Base-by-base conservation (phyloP, 1,284 basidiomycete genomes). In the Exsudoporus floridanus region DNA sequence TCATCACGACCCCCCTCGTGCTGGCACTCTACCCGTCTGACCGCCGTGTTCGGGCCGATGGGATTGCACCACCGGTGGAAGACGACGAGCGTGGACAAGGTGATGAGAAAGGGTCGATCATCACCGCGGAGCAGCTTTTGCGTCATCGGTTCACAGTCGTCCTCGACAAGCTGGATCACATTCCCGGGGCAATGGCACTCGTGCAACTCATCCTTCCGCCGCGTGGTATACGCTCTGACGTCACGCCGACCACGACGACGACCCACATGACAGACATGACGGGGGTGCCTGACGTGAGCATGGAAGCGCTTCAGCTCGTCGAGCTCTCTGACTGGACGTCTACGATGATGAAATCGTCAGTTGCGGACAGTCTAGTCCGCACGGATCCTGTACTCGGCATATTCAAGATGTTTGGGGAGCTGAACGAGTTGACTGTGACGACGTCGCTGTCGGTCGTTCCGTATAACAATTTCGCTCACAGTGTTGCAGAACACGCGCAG, bases 281-380 rank as follows among this genome's bases (percentile, higher is more conserved):
- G 2, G 60, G 42, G 30, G 23, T 52, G 1, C 53, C 59, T 21
- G 46, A 30, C 0, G 36, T 62, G 12, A 49, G 35, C 18, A 65
- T 93, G 37, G 83, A 90, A 52, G 91, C 89, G 0, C 80, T 96
- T 13, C 86, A 92, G 28, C 78, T 97, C 18, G 83, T 96, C 52
- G 94, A 96, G 69, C 82, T 98, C 21, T 93, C 94, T 0, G 91
- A 95, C 50, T 89, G 95, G 59, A 91, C 90, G 1, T 95, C 91
- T 1, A 90, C 90, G 0, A 88, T 97, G 52, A 88, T 98, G 83
- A 90, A 86, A 63, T 92, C 90, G 5, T 88, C 91, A 8, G 84
- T 82, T 18, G 80, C 79, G 0, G 84, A 91, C 55, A 77, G 83
- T 7, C 74, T 93, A 43, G 73, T 90, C 23, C 80, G 77, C 21